Evolutionary conservation across 1,284 basidiomycete genomes (phyloP).

Genomic region (Stygiomarasmius scandens): DNA sequence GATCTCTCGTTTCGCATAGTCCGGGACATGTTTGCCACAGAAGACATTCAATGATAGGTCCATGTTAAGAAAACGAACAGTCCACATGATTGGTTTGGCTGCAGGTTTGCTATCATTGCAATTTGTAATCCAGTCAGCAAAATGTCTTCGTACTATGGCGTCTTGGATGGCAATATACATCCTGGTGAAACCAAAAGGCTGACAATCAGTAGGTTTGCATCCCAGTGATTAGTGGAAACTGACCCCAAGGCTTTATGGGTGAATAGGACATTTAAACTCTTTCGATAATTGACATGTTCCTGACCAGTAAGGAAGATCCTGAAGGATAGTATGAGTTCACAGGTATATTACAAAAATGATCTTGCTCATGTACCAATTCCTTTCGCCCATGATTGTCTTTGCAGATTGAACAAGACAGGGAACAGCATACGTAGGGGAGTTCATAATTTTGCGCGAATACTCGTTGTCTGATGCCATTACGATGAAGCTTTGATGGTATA

Average conservation of each 20-base stretch:
- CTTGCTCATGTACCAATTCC: conserved; percentile 78
- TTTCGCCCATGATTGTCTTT: conserved; percentile 83
- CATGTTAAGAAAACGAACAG: conserved; percentile 94
- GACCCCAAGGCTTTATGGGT: conserved; percentile 92
- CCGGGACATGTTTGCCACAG: conserved; percentile 88
- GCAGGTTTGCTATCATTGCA: conserved; percentile 47
- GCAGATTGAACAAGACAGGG: conserved; percentile 95
- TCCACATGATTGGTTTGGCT: conserved; percentile 84
- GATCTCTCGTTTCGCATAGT: conserved; percentile 79
- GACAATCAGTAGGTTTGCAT: background rate
- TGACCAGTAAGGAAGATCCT: conserved; percentile 98
- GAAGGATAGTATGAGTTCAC: conserved; percentile 12
- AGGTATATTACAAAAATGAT: conserved; percentile 7
- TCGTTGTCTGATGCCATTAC: conserved; percentile 95
- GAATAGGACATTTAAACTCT: conserved; percentile 89
- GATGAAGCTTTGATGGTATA: conserved; percentile 72
- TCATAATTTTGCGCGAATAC: conserved; percentile 89
- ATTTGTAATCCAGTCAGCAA: conserved; percentile 67
- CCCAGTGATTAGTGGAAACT: conserved; percentile 24
- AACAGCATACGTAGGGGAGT: conserved; percentile 87
- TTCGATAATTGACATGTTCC: conserved; percentile 92
- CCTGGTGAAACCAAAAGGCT: conserved; percentile 41
- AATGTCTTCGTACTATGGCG: conserved; percentile 77
- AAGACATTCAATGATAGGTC: conserved; percentile 96
- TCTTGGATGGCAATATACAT: conserved; percentile 92